phyloP scores from a whole-genome alignment of 2,329 filamentous ascomycete genomes.

The Nemania sp. region DNA sequence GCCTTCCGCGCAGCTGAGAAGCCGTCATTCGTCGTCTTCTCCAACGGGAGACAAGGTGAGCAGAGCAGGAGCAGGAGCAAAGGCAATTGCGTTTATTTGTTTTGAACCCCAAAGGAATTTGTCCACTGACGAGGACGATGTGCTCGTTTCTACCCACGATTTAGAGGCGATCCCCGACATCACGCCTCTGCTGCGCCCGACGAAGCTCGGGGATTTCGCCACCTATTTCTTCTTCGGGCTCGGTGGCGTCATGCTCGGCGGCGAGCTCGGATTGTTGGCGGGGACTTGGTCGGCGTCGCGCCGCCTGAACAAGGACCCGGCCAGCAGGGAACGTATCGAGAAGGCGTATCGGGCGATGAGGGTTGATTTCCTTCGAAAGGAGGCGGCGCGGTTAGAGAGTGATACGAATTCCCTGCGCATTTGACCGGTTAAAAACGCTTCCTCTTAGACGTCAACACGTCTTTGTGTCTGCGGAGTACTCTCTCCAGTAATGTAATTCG shows the following conservation, averaged over 20 bases:
- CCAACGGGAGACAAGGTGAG: constrained; percentile 61
- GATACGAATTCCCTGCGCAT: constrained; percentile 10
- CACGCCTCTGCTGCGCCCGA: constrained; percentile 60
- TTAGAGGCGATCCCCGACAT: constrained; percentile 67
- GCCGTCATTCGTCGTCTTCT: constrained; percentile 65
- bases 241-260: constrained; percentile 66
- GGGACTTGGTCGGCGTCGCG: constrained; percentile 60
- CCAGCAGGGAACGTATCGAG: constrained; percentile 61
- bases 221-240: constrained; percentile 66
- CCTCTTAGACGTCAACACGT: too few relatives aligned
- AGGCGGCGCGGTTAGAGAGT: constrained; percentile 60
- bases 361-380: constrained; percentile 64
- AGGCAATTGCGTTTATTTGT: not conserved
- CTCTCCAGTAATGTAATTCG: too few relatives aligned
- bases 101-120: not conserved
- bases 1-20: constrained; percentile 64
- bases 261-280: constrained; percentile 64
- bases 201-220: constrained; percentile 61
- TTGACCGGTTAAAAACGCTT: constrained; percentile 10
- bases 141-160: not conserved
- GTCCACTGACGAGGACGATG: not conserved
- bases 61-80: not conserved
- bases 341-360: constrained; percentile 65
- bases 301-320: constrained; percentile 57
- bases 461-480: too few relatives aligned